These are phyloP conservation scores for Umbelopsis sp. DNA, from an alignment of 192 early-diverging fungal genomes.

Conservation along the genomic window DNA sequence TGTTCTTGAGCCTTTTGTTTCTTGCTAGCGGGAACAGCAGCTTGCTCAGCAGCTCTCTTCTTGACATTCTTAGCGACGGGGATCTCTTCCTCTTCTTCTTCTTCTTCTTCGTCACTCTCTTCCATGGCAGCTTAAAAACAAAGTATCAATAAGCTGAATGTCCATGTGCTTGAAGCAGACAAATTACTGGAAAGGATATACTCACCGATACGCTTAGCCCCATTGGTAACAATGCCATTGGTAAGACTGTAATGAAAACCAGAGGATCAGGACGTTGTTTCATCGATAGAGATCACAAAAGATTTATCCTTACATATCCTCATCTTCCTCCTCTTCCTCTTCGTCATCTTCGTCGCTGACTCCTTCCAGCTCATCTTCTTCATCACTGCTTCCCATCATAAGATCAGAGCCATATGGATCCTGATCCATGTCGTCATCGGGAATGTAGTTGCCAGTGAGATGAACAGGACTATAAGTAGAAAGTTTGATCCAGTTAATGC, in stretches of 20 bases:
- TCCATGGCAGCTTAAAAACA: neutral
- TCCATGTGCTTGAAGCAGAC: slow-evolving; percentile 25
- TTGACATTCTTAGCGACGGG: slow-evolving; percentile 28
- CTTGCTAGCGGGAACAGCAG: slow-evolving; percentile 24
- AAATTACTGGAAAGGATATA: neutral
- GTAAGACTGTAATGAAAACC: slow-evolving; percentile 38
- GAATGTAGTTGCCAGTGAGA: slow-evolving; percentile 74
- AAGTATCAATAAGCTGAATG: neutral
- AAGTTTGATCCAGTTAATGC: neutral
- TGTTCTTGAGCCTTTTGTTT: slow-evolving; percentile 34
- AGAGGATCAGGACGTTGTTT: slow-evolving; percentile 17
- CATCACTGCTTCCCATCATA: slow-evolving; percentile 25
- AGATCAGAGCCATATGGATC: slow-evolving; percentile 43
- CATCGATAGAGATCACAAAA: neutral
- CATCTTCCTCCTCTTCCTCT: slow-evolving; percentile 33
- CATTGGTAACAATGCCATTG: slow-evolving; percentile 24
- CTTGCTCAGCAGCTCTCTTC: slow-evolving; percentile 37
- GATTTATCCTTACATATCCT: slow-evolving; percentile 19
- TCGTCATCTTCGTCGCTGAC: slow-evolving; percentile 29
- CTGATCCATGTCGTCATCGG: slow-evolving; percentile 53
- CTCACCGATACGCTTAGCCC: slow-evolving; percentile 32
- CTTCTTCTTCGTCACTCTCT: slow-evolving; percentile 31
- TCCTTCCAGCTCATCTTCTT: slow-evolving; percentile 46
- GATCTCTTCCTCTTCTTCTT: slow-evolving; percentile 40
- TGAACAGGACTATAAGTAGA: slow-evolving; percentile 50